Evolutionary conservation across 331 rosid genomes (phyloP), one percentile per base, ranked within the genome.

Genomic region (Arachis monticola): DNA sequence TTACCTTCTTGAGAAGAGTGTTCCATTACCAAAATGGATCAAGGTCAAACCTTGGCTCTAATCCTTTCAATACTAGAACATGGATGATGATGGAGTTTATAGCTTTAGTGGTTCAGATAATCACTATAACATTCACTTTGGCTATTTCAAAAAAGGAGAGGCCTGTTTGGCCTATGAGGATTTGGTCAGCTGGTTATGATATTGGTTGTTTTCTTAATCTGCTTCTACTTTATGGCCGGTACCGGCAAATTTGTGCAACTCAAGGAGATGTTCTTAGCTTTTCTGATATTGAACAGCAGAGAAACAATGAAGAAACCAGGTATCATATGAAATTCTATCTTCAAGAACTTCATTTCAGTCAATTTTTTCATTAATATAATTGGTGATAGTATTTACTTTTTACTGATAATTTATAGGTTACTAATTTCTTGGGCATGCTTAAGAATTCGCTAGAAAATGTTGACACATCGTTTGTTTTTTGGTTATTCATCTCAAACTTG

Each of bases 141-240:
- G 82, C 86, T 41, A 77, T 87, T 79, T 92, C 99, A 0, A 82
- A 87, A 85, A 82, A 30, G 67, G 97, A 94, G 81, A 92, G 67
- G 74, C 99, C 99, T 38, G 76, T 94, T 87, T 92, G 97, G 99
- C 99, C 99, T 51, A 92, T 94, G 97, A 94, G 99, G 82, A 60
- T 90, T 59, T 94, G 99, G 99, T 80, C 90, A 46, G 68, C 85
- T 74, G 97, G 97, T 59, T 92, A 94, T 80, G 92, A 88, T 74
- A 87, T 92, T 78, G 97, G 97, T 0, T 92, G 96, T 79, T 11
- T 83, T 58, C 97, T 94, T 69, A 87, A 85, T 80, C 72, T 94
- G 61, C 57, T 94, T 70, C 79, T 92, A 11, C 97, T 92, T 53
- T 90, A 75, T 62, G 97, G 96, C 0, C 97, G 99, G 58, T 88